Evolutionary conservation across 1,139 yeast genomes (phyloP), one percentile per base, ranked within the genome.

Genomic region (Candida frijolesensis): DNA sequence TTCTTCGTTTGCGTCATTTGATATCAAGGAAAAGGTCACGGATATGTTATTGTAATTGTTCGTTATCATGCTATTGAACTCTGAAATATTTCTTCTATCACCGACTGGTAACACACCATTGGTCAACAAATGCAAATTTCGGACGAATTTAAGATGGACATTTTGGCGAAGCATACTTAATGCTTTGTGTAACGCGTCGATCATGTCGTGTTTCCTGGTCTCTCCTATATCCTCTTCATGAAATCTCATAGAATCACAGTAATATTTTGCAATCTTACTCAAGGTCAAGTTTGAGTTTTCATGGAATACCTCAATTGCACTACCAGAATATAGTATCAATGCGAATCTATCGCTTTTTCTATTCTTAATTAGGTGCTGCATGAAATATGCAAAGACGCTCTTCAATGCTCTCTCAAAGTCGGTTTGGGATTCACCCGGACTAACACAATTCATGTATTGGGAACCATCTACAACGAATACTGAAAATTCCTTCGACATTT

Each of bases 111-210:
- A 25, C 2, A 52, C 43, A 22, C 54, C 79, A 53, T 76, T 74
- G 10, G 87, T 75, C 16, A 83, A 62, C 5, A 84, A 67, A 33
- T 79, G 71, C 30, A 84, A 62, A 56, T 68, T 72, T n/a, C 79
- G 56, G 0, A 60, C 55, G 55, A 64, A 74, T 49, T 68, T 66
- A 39, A 70, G 65, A 25, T 51, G 51, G 9, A 52, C 48, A 29
- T 48, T 49, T 2, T 22, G 18, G 42, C 62, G 59, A 59, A 73
- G 67, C 22, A 67, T 53, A 16, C 67, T 71, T 3, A 71, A 56
- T 0, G 72, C 76, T 19, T 64, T 61, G 18, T 63, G 53, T 35
- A 71, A 54, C 6, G 72, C 70, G 44, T 63, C 67, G 7, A 69
- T 54, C 11, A 61, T 53, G 53, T 70, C 71, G 42, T 53, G 5